Evolutionary conservation across 2,329 filamentous ascomycete species (phyloP).

Genomic region (Pyricularia sp.): DNA sequence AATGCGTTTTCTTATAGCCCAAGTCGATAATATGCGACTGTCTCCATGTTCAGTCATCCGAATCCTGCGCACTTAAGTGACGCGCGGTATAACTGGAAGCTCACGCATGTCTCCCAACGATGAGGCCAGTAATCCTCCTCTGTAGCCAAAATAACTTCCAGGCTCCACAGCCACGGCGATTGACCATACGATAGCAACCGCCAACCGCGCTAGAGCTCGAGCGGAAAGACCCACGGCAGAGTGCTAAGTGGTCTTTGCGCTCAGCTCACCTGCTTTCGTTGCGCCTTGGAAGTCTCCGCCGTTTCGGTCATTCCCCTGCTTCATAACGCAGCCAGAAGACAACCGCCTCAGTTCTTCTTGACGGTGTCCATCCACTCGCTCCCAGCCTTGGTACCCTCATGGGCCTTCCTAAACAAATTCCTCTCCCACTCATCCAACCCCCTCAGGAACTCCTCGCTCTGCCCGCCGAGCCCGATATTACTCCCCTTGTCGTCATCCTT

Average conservation of each 20-base stretch:
- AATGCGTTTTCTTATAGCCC: neutral
- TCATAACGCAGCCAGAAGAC: neutral
- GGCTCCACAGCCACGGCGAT: neutral
- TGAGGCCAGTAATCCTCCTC: neutral
- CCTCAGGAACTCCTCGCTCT: conserved; percentile 71
- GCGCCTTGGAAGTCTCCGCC: no score
- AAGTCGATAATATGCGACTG: neutral
- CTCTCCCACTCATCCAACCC: conserved; percentile 87
- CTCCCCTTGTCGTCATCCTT: conserved; percentile 51
- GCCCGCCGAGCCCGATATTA: conserved; percentile 41
- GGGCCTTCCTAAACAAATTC: conserved; percentile 57
- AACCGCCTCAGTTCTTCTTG: conserved; percentile 23
- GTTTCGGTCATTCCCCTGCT: neutral
- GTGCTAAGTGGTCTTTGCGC: neutral
- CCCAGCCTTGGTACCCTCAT: conserved; percentile 58
- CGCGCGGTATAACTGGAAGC: neutral
- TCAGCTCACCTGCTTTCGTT: neutral
- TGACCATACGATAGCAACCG: neutral
- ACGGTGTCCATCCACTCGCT: conserved; percentile 58
- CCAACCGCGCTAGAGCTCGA: no score
- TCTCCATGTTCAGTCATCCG: no score
- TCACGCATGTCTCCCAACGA: neutral
- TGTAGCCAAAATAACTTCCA: neutral
- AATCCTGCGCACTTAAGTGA: no score
- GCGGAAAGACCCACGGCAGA: neutral